phyloP scores from a whole-genome alignment of 139 green algal species.

The Ostreobium quekettii region DNA sequence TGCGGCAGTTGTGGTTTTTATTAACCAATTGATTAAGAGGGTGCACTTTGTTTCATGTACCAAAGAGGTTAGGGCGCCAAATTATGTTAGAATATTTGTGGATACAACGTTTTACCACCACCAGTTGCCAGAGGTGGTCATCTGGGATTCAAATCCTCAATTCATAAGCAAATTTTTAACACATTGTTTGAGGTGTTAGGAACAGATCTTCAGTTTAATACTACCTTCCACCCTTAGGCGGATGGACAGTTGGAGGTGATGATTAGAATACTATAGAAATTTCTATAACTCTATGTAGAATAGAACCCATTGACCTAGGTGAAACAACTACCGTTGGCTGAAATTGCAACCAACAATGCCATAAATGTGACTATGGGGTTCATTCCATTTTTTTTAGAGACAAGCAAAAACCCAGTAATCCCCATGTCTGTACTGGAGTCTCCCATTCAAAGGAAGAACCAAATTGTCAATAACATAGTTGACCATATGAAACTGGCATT shows the following conservation, averaged over 20 bases:
- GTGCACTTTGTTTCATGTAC: constrained; percentile 29
- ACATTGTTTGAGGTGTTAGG: no score
- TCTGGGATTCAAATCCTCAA: no score
- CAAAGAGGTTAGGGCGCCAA: constrained; percentile 21
- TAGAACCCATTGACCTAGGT: constrained; percentile 26
- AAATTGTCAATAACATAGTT: not conserved
- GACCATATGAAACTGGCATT: not conserved
- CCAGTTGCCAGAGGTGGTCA: constrained; percentile 34
- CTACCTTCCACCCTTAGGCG: constrained; percentile 42
- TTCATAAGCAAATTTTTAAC: no score
- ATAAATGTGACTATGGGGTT: not conserved
- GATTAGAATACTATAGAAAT: constrained; percentile 39
- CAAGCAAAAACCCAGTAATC: constrained; percentile 20
- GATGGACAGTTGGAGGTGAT: constrained; percentile 57
- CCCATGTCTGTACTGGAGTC: not conserved
- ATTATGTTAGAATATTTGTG: constrained; percentile 23
- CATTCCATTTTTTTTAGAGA: constrained; percentile 28
- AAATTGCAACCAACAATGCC: constrained; percentile 31
- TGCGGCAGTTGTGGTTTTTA: constrained; percentile 36
- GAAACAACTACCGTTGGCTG: constrained; percentile 2
- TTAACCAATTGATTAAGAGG: constrained; percentile 47
- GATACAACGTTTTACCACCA: constrained; percentile 30
- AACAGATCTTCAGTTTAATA: no score
- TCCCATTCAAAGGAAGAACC: not conserved
- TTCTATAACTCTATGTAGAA: constrained; percentile 27